These are phyloP conservation scores for Xylaria sp. DNA, from an alignment of 2,329 filamentous ascomycete genomes.

Conservation along the genomic window DNA sequence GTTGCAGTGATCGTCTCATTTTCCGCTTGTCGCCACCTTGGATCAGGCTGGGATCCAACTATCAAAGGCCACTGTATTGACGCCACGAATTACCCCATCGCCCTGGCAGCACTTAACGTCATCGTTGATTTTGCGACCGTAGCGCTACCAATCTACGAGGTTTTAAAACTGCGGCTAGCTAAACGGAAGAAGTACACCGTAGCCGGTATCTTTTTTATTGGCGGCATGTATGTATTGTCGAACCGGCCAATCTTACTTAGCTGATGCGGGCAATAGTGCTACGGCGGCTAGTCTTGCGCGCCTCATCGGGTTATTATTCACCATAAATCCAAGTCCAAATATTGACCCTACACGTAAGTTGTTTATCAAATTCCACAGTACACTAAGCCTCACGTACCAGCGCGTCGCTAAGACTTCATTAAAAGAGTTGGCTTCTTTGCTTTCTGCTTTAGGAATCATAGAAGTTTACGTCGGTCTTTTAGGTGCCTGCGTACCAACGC, in stretches of 20 bases:
- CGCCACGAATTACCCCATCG: not conserved
- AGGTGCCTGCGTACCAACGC: slow-evolving; percentile 2
- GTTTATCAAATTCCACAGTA: not conserved
- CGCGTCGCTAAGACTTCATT: not conserved
- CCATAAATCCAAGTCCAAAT: not conserved
- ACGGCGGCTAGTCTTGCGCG: slow-evolving; percentile 1
- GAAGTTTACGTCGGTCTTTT: not conserved
- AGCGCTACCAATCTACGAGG: not conserved
- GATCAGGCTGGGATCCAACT: not conserved
- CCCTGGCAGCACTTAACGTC: not conserved
- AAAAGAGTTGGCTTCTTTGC: not conserved
- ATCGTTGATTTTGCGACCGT: not conserved
- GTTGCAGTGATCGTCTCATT: not conserved
- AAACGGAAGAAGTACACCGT: slow-evolving; percentile 1
- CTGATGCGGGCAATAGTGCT: not conserved
- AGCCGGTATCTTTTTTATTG: not conserved
- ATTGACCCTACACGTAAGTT: not conserved
- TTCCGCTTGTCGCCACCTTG: not conserved
- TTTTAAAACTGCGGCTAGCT: not conserved
- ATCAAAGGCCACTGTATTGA: not conserved
- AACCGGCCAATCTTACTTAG: not conserved
- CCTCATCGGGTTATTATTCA: not conserved
- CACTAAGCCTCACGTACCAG: not conserved
- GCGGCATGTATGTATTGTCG: slow-evolving; percentile 2
- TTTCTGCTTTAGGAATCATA: not conserved